Base-by-base conservation (phyloP, 805 yeast species). In the Suhomyces kilbournensis region DNA sequence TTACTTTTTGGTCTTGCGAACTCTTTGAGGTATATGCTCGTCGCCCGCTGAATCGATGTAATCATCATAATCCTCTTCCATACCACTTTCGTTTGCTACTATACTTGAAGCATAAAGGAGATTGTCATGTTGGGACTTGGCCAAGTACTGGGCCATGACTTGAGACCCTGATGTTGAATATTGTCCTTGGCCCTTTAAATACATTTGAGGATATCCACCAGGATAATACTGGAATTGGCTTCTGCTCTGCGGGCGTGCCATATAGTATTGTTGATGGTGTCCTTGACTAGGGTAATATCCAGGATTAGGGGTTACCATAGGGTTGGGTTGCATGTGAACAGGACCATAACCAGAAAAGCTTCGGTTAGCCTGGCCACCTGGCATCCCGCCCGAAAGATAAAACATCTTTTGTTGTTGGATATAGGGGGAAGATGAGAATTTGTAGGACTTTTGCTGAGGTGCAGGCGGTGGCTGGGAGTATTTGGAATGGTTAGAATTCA, bases 131-230 rank as follows among this genome's bases (percentile, higher is more conserved):
- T 84, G 88, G 5, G 85, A 73, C 63, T 83, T 87, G n/a, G 89
- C 88, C 58, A 86, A 72, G 62, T 86, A 86, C 62, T 86, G 90
- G 0, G 90, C 86, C 90, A 86, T 85, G 10, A 86, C 89, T 59
- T 84, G 87, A 0, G 88, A 83, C 2, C 91, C 90, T 6, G 85
- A 69, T 9, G 68, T 55, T 8, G 63, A 53, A 47, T 53, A 50
- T 19, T 28, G 55, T 22, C 40, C 49, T 47, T 57, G 57, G 38
- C 42, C 19, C 42, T 19, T 38, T 3, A 23, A 38, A 19, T 38
- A 19, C n/a, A 44, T 47, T 26, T 53, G 47, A 15, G 51, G 56
- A 25, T 47, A 50, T 6, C 25, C 39, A n/a, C 28, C 23, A 15
- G 42, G 42, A 19, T 38, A 38, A 7, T 32, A 38, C 15, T 23